Evolutionary conservation across 352 stramenopile species (phyloP), one percentile per base, ranked within the genome.

Genomic region (Phytophthora ohioensis): DNA sequence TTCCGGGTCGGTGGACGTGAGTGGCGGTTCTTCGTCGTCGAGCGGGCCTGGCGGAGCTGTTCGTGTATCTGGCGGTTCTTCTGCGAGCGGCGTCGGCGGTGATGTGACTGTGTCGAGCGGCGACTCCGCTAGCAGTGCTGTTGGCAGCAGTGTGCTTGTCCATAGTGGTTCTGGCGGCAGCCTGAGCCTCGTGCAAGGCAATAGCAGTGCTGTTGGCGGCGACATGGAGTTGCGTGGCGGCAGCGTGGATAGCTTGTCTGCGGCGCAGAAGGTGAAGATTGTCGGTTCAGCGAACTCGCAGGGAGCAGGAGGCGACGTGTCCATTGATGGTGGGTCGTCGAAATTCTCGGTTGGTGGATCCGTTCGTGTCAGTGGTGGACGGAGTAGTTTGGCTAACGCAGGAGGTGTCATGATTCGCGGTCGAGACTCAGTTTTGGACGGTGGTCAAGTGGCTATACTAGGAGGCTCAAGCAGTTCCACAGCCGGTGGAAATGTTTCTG

Each of bases 71-170:
- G 72, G 67, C 36, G 58, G 58, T 3, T 79, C 57, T 30, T 76
- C 67, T 5, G 47, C 53, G 13, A 73, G 57, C 36, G 59, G 63
- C 31, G 34, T 68, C 49, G 69, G 73, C 13, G 73, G 69, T 3
- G 48, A 72, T 46, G 61, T 81, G 43, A 62, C 51, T 21, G 27
- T 80, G n/a, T 63, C 57, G 32, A 75, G 68, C 55, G 68, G 68
- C 32, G 5, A 43, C 38, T 66, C 64, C 34, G 57, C 55, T 38
- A 57, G 47, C 15, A 32, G 38, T 41, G 45, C 57, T 3, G 38
- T 21, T 57, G 64, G 64, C 47, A 61, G 64, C 57, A 57, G 57
- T 31, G 57, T 67, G 35, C 5, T 67, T 39, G 49, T 72, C 38
- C 65, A 57, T 58, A 72, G 65, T n/a, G 57, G 49, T 57, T 72